Conservation (phyloP, 2,329 filamentous ascomycete genomes). For the Talaromyces piceae region DNA sequence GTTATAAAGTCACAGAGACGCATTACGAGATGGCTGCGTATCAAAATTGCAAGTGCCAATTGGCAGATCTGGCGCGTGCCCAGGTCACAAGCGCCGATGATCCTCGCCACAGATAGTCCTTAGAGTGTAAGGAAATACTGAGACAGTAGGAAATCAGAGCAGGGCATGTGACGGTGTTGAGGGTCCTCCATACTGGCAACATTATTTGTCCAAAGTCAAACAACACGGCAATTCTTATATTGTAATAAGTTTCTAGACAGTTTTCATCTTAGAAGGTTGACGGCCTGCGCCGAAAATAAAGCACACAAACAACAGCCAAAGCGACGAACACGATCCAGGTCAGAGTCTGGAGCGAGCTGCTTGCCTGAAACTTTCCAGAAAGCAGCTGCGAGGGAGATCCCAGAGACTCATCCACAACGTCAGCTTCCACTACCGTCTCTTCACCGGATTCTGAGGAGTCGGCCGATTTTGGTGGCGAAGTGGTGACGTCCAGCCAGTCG, state of each 20-base stretch:
- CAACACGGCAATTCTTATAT: slow-evolving; percentile 13
- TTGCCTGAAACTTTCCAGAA: neutral
- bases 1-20: no score
- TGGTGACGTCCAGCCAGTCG: slow-evolving; percentile 1
- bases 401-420: neutral
- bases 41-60: no score
- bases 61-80: neutral
- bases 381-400: slow-evolving; percentile 9
- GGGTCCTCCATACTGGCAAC: no score
- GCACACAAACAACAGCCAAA: slow-evolving; percentile 15
- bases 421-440: neutral
- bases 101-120: neutral
- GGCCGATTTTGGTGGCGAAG: neutral
- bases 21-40: no score
- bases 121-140: neutral
- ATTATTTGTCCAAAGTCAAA: no score
- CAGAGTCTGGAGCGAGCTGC: slow-evolving; percentile 8
- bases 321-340: slow-evolving; percentile 16
- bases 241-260: slow-evolving; percentile 8
- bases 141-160: no score
- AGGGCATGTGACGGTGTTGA: neutral
- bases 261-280: slow-evolving; percentile 9
- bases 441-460: neutral
- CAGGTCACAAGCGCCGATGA: neutral
- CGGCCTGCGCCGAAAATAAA: slow-evolving; percentile 3